Conservation (phyloP, 208 protist species). For the Trypanosomatidae sp. region DNA sequence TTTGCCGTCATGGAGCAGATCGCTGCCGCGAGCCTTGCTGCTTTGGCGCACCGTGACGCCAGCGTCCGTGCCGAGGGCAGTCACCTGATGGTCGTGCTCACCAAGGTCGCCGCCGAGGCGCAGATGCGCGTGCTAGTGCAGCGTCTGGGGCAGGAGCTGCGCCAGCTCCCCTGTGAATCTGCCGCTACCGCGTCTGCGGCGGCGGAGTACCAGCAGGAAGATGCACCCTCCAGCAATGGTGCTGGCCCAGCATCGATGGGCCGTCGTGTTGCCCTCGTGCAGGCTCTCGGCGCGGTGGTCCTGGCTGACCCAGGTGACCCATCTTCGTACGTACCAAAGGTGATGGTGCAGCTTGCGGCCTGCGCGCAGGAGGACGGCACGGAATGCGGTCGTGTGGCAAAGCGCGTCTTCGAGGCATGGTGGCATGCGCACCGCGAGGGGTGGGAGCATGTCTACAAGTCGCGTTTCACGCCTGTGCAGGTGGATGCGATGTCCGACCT, state of each 20-base stretch:
- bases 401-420: slow-evolving; percentile 72
- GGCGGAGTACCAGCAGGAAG: background rate
- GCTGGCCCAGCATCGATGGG: slow-evolving; percentile 9
- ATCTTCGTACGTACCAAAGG: slow-evolving; percentile 49
- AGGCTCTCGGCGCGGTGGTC: slow-evolving; percentile 65
- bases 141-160: slow-evolving; percentile 40
- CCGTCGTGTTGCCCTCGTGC: slow-evolving; percentile 47
- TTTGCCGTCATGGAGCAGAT: slow-evolving; percentile 62
- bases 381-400: slow-evolving; percentile 53
- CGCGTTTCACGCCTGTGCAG: slow-evolving; percentile 56
- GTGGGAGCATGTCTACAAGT: slow-evolving; percentile 69
- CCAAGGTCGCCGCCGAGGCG: slow-evolving; percentile 64
- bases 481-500: slow-evolving; percentile 49
- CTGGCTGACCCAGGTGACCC: slow-evolving; percentile 49
- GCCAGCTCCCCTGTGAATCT: slow-evolving; percentile 8
- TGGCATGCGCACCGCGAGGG: slow-evolving; percentile 73
- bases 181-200: background rate
- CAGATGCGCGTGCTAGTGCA: slow-evolving; percentile 54
- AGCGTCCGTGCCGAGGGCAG: slow-evolving; percentile 43
- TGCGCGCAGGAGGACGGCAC: slow-evolving; percentile 34
- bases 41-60: slow-evolving; percentile 55
- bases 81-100: slow-evolving; percentile 60
- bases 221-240: background rate
- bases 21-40: slow-evolving; percentile 38
- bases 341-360: slow-evolving; percentile 54